A percentile compares a stretch with the other conserved stretches of the same genome.
Conservation (phyloP, 805 yeast genomes). For the Spathaspora girioi region DNA sequence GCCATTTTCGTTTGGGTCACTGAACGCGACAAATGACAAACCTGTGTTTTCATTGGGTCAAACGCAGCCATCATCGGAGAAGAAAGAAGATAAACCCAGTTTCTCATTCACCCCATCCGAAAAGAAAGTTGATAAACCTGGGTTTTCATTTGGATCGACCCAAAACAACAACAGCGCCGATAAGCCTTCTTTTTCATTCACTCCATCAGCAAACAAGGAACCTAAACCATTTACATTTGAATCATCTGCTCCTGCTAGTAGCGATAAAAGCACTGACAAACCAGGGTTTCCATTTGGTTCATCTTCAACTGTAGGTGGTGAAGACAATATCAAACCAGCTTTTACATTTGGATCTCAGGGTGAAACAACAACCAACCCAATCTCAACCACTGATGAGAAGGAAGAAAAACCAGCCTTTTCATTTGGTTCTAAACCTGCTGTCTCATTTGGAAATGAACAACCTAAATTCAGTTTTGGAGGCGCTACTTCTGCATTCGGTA, state of each 20-base stretch:
- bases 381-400: constrained; percentile 8
- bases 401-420: constrained; percentile 10
- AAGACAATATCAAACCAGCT: not conserved
- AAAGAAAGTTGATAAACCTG: constrained; percentile 5
- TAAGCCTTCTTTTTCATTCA: not conserved
- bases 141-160: constrained; percentile 15
- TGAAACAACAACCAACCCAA: constrained; percentile 3
- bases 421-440: constrained; percentile 16
- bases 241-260: constrained; percentile 23
- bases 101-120: not conserved
- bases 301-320: not conserved
- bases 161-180: constrained; percentile 5
- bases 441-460: constrained; percentile 1
- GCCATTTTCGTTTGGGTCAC: not conserved
- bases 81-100: constrained; percentile 4
- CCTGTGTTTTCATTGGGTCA: constrained; percentile 16
- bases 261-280: constrained; percentile 11
- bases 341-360: constrained; percentile 16
- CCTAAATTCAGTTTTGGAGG: constrained; percentile 12
- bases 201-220: constrained; percentile 8
- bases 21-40: not conserved
- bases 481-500: constrained; percentile 6
- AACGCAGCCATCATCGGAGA: not conserved
- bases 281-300: constrained; percentile 23
- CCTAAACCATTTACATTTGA: constrained; percentile 18